Conservation (phyloP, 2,329 filamentous ascomycete species). For the Sarocladium kiliense region DNA sequence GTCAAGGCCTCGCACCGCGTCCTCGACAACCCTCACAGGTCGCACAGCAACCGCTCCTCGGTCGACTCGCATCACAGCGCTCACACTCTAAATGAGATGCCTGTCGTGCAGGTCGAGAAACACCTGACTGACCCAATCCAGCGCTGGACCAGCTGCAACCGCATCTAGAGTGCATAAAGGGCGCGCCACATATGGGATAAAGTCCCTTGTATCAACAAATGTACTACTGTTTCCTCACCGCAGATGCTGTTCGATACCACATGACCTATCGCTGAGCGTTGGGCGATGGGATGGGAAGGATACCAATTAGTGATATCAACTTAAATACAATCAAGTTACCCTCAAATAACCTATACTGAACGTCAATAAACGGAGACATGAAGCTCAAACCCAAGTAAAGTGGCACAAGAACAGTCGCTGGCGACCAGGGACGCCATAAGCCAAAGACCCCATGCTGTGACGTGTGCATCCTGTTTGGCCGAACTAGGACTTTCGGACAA, state of each 20-base stretch:
- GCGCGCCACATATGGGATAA: no score
- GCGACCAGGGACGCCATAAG: no score
- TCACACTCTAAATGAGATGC: background rate
- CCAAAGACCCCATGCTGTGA: no score
- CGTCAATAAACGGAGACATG: background rate
- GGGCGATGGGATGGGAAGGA: background rate
- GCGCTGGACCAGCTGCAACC: constrained; percentile 6
- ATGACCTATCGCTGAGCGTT: background rate
- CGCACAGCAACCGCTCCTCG: constrained; percentile 3
- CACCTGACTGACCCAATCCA: background rate
- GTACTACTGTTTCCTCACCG: background rate
- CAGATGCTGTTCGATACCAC: background rate
- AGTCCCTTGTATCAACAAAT: background rate
- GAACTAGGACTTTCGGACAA: no score
- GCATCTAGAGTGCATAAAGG: background rate
- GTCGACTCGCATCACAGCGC: constrained; percentile 1
- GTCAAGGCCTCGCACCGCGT: constrained; percentile 4
- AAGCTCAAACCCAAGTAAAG: background rate
- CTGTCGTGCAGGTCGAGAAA: constrained; percentile 1
- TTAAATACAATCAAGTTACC: background rate
- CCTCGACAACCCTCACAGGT: constrained; percentile 2
- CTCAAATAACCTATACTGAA: background rate
- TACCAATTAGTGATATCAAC: background rate
- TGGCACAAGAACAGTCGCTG: no score
- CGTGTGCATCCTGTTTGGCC: no score